A percentile compares a stretch with the other conserved stretches of the same genome.
Conservation (phyloP, 1,284 basidiomycete species). For the Bjerkandera adusta region DNA sequence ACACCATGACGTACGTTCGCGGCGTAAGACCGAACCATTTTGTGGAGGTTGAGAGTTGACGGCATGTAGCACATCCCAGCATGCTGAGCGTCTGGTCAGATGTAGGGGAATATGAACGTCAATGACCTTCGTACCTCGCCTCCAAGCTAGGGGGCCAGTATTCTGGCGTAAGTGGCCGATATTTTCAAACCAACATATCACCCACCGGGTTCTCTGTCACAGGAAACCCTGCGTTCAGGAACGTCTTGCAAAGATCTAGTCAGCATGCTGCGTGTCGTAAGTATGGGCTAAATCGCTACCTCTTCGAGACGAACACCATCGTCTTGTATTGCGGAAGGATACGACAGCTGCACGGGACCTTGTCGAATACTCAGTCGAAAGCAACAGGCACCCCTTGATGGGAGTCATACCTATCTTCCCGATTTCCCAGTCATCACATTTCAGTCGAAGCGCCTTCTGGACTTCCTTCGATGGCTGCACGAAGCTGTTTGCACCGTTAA, state of each 20-base stretch:
- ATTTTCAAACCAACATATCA: background rate
- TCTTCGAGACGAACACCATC: constrained; percentile 15
- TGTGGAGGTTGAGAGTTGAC: constrained; percentile 17
- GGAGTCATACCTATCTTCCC: background rate
- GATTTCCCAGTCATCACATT: background rate
- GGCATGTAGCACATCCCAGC: constrained; percentile 18
- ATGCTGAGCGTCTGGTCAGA: constrained; percentile 9
- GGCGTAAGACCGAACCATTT: constrained; percentile 14
- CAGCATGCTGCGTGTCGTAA: background rate
- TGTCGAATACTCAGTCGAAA: background rate
- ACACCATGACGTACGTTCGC: constrained; percentile 3
- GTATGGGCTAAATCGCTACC: constrained; percentile 8
- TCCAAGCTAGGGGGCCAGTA: constrained; percentile 6
- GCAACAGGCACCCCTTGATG: background rate
- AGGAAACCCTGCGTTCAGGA: constrained; percentile 16
- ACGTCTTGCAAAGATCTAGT: constrained; percentile 11
- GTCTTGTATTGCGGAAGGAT: background rate
- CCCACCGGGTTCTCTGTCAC: constrained; percentile 16
- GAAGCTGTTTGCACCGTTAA: background rate
- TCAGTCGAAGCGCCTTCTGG: background rate
- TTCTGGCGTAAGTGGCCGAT: background rate
- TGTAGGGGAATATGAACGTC: background rate
- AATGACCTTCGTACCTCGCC: constrained; percentile 21
- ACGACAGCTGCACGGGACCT: background rate
- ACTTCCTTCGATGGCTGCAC: background rate